Base-by-base conservation (phyloP, 805 yeast species). In the Hyphopichia homilentoma region DNA sequence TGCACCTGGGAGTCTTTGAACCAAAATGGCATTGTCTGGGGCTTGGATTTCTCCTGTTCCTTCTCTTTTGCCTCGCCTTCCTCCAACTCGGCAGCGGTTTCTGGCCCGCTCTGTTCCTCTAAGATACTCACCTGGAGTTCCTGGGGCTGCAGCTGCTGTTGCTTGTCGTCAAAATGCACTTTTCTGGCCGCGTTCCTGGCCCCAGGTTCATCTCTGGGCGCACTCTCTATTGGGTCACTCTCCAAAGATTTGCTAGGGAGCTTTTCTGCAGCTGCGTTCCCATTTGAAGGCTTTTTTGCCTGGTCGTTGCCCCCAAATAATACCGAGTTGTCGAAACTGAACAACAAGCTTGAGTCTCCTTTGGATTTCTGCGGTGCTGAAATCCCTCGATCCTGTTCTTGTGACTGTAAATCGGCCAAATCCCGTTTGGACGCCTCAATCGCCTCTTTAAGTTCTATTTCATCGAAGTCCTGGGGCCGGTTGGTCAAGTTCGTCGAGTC, bases 391-490 rank as follows among this genome's bases (percentile, higher is more conserved):
- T 48, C 38, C 25, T 47, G 45, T 29, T 58, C 62, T 29, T 59
- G 41, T 18, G 54, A 49, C 16, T 54, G 45, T 35, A 58, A 35
- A 4, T 40, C 32, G 9, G 46, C 32, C 21, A 65, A 64, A 22
- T 76, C 79, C 33, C 51, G 44, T 36, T 70, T 68, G 2, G 77
- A 71, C 22, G 55, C 59, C 30, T 65, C 71, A 25, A 77, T 66
- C 0, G 84, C 81, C 24, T 47, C 45, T 36, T 57, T 54, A 19
- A 78, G 48, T 30, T 73, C 72, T 26, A 48, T 48, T 27, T 64
- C 50, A 33, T 65, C 62, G 24, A 53, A 49, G 21, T 29, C 42
- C 20, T 40, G 41, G 25, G 19, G 35, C n/a, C n/a, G n/a, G 23
- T 12, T 26, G 22, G 9, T 20, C 22, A 20, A 20, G 11, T 20